Evolutionary conservation across 352 stramenopile species (phyloP), one percentile per base, ranked within the genome.

Genomic region (Phytophthora cryptogea): DNA sequence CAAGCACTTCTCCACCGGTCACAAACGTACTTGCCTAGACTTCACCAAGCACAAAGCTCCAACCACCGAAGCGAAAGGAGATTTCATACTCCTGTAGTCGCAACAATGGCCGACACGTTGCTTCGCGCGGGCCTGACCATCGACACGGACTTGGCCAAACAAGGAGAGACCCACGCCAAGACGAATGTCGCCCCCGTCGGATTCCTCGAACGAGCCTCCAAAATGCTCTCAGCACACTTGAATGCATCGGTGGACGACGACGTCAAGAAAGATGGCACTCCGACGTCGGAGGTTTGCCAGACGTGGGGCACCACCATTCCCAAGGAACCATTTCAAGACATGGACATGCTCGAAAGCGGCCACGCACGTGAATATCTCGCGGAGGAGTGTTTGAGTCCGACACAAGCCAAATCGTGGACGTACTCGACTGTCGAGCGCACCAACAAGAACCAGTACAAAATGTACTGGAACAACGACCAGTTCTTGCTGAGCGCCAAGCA

Each of bases 401-500:
- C 83, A 7, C 71, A 80, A 46, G 63, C 74, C 58, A 94, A 92
- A 67, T 80, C 80, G 20, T 94, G 83, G 83, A 91, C 83, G 32
- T 92, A 91, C 56, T 89, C 73, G 45, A 90, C 77, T 0, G 81
- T 94, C 4, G 80, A 92, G 49, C 83, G 85, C 37, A 78, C 68
- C 52, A 89, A 91, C 81, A 94, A 94, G 72, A 89, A 80, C 31
- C 79, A 94, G 68, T 94, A 89, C 78, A 90, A 86, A 67, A 92
- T 92, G 83, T 92, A 85, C 54, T 92, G 78, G 81, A 89, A 93
- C 68, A 89, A 88, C 50, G 85, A 94, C 56, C 77, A 89, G 58
- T 94, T 94, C 62, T 59, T 94, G 40, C 71, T 92, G 37, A 94
- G 85, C 26, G 85, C 85, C 56, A 92, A 91, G 67, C 82, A 94